Percentiles rank a stretch among this genome's conserved stretches.
Evolutionary conservation across 1,284 basidiomycete species (phyloP).

Genomic region (Papiliotrema laurentii): DNA sequence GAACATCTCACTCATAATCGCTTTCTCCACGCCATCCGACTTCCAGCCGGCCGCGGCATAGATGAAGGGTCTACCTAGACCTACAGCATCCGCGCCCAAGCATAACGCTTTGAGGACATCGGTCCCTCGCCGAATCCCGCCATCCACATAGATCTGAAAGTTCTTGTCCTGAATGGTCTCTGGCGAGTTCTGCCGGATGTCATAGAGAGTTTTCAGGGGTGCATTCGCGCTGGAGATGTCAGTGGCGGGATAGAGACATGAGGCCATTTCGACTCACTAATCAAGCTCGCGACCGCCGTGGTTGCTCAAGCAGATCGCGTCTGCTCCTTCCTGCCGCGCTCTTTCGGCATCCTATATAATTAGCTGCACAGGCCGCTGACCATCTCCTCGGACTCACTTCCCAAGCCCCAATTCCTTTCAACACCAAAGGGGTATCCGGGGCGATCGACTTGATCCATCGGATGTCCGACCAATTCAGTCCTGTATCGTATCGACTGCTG

Average conservation of each 20-base stretch:
- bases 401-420: constrained; percentile 50
- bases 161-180: constrained; percentile 53
- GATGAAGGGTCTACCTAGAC: constrained; percentile 44
- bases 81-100: constrained; percentile 48
- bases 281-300: constrained; percentile 52
- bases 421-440: constrained; percentile 46
- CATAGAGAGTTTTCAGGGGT: constrained; percentile 50
- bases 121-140: constrained; percentile 45
- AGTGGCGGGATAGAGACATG: too few species aligned
- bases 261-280: too few species aligned
- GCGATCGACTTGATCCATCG: constrained; percentile 48
- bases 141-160: constrained; percentile 49
- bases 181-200: constrained; percentile 50
- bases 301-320: constrained; percentile 40
- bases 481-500: constrained; percentile 20
- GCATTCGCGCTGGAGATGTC: too few species aligned
- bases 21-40: constrained; percentile 58
- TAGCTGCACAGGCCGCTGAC: too few species aligned
- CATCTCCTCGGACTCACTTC: constrained; percentile 26
- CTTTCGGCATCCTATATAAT: neutral
- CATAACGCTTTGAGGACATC: constrained; percentile 50
- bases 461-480: constrained; percentile 47
- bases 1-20: constrained; percentile 1
- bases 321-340: neutral
- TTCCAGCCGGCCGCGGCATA: constrained; percentile 23